Conservation (phyloP, 192 early-diverging fungal species). For the Coemansia sp. region DNA sequence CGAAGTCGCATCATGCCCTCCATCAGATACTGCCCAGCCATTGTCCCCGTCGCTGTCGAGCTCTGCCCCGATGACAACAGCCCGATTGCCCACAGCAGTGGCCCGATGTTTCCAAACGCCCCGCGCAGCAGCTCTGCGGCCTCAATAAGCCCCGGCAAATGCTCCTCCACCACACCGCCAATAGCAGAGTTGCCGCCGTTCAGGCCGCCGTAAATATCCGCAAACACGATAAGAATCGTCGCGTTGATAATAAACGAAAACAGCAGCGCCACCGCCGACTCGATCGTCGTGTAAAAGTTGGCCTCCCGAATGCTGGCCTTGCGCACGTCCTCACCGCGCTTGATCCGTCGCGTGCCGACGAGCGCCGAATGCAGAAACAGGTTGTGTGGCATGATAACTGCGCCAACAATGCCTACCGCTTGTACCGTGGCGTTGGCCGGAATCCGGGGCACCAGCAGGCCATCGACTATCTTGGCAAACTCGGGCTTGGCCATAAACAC, state of each 20-base stretch:
- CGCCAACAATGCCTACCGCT: slow-evolving; percentile 65
- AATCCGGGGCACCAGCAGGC: slow-evolving; percentile 57
- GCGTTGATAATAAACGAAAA: slow-evolving; percentile 66
- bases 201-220: slow-evolving; percentile 39
- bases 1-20: slow-evolving; percentile 72
- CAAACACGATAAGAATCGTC: slow-evolving; percentile 68
- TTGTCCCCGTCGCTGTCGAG: slow-evolving; percentile 84
- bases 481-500: slow-evolving; percentile 57
- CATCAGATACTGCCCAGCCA: slow-evolving; percentile 89
- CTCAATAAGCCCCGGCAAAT: slow-evolving; percentile 61
- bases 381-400: slow-evolving; percentile 87
- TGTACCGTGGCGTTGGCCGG: slow-evolving; percentile 58
- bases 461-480: slow-evolving; percentile 48
- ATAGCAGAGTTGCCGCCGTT: not conserved
- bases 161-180: slow-evolving; percentile 12
- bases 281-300: slow-evolving; percentile 66
- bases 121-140: slow-evolving; percentile 56
- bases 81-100: slow-evolving; percentile 80
- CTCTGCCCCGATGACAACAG: slow-evolving; percentile 79
- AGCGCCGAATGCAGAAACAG: slow-evolving; percentile 82
- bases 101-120: slow-evolving; percentile 59
- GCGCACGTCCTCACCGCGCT: slow-evolving; percentile 33
- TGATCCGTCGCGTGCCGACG: slow-evolving; percentile 59
- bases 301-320: slow-evolving; percentile 60
- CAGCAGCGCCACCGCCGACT: slow-evolving; percentile 59